Evolutionary conservation across 2,329 filamentous ascomycete species (phyloP), one percentile per base, ranked within the genome.

Genomic region (Myriosclerotinia scirpicola): DNA sequence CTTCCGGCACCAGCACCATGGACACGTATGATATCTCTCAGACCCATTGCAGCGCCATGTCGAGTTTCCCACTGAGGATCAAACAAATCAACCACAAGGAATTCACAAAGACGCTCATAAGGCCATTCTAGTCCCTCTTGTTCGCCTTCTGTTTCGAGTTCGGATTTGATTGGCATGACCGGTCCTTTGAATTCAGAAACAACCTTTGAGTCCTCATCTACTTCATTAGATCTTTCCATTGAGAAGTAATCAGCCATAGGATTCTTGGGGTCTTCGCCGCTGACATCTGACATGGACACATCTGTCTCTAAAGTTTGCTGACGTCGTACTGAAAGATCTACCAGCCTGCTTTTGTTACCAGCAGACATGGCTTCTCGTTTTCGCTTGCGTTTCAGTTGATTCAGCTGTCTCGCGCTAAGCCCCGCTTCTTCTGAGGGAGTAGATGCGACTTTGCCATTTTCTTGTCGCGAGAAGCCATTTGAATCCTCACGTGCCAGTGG

Each of bases 131-230:
- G 83, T 2, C 93, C 92, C 73, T 94, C 86, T 67, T 91, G 84
- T 71, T 90, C 87, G 17, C 90, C 85, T 67, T 96, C 91, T 2
- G 87, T 84, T 76, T 96, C 88, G 67, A 98, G 85, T 66, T 95
- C 87, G 0, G 94, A 92, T 77, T 97, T 95, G 76, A 97, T 92
- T 2, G 91, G 87, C 12, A 92, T 81, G 3, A 88, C 80, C 1
- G 89, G 85, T 4, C 95, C 96, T 77, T 98, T 98, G 82, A 96
- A 98, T 75, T 99, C 95, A 54, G 93, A 92, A 36, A 98, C 90
- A 20, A 99, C 87, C 76, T 97, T 97, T 6, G 88, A 88, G 58
- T 96, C 92, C 76, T 99, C 95, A 69, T 98, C 93, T 4, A 90
- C 84, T 54, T 91, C 89, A 44, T 86, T 82, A 22, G 87, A 87